Evolutionary conservation across 1,139 yeast species (phyloP), one percentile per base, ranked within the genome.

Genomic region (Nakaseomyces glabratus): DNA sequence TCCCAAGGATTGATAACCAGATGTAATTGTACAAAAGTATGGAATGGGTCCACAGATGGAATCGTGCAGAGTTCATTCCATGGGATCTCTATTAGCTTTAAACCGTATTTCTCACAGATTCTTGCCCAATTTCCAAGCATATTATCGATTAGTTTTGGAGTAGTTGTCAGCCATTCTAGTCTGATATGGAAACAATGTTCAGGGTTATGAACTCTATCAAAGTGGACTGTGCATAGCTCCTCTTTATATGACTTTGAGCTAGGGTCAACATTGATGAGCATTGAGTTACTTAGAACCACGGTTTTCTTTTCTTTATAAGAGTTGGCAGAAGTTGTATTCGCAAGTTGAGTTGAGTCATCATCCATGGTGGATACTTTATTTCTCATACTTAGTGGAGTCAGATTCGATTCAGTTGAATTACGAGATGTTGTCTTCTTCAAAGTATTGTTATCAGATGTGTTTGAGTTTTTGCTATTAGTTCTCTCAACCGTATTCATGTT

Each of bases 151-250:
- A 90, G 69, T 51, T 80, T 82, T 1, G 94, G 82, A 0, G 97
- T 85, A 0, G 95, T 78, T 41, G 82, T 84, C 24, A 90, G 63
- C 98, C 99, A 93, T 57, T 90, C 96, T 19, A 90, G 61, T 35
- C 95, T 66, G 23, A 93, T 69, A 51, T 88, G 98, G 62, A 78
- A 93, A 51, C 97, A 88, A 51, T 88, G 94, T 43, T 85, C 93
- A 0, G 97, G 96, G 52, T 88, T 90, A 53, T 86, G 97, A 3
- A 86, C 90, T 36, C 78, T 69, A 55, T 93, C 98, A 51, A 84
- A 82, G 58, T 90, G 97, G 3, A 90, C 86, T 3, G 78, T 76
- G 24, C 88, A 65, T 9, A 76, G 60, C 49, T 93, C 98, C 0
- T 82, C 81, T 38, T 88, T 72, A 53, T 75, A 76, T 0, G 95